Percentiles rank a stretch among this genome's conserved stretches.
phyloP scores from a whole-genome alignment of 2,329 filamentous ascomycete species.

The Achaetomium macrosporum region DNA sequence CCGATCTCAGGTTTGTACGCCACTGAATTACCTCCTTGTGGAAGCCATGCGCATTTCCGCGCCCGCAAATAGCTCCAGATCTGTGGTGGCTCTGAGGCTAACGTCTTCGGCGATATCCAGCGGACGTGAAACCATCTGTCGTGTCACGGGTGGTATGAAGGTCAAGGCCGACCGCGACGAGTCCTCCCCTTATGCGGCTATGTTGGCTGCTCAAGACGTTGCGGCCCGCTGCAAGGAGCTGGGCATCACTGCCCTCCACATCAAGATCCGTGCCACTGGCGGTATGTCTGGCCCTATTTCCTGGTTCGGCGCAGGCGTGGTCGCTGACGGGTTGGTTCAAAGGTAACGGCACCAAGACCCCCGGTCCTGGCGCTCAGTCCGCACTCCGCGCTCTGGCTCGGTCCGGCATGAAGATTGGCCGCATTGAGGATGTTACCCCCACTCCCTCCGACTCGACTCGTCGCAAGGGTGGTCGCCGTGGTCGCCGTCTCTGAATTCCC shows the following conservation, averaged over 20 bases:
- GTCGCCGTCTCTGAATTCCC: slow-evolving; percentile 88
- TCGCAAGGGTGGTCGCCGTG: slow-evolving; percentile 99
- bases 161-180: slow-evolving; percentile 99
- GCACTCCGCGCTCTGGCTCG: slow-evolving; percentile 97
- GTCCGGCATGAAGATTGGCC: slow-evolving; percentile 99
- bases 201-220: slow-evolving; percentile 99
- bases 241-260: slow-evolving; percentile 87
- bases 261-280: slow-evolving; percentile 99
- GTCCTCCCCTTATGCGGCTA: slow-evolving; percentile 98
- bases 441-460: slow-evolving; percentile 98
- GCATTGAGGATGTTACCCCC: slow-evolving; percentile 99
- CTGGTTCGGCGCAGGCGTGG: background rate
- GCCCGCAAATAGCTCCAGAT: slow-evolving; percentile 5
- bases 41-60: slow-evolving; percentile 2
- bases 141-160: slow-evolving; percentile 99
- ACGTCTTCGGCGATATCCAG: slow-evolving; percentile 66
- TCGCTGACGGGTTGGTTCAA: background rate
- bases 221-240: slow-evolving; percentile 74
- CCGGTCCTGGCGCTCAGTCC: slow-evolving; percentile 97
- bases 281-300: slow-evolving; percentile 51
- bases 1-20: slow-evolving; percentile 81
- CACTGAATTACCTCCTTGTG: slow-evolving; percentile 17
- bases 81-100: slow-evolving; percentile 41
- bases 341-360: slow-evolving; percentile 99
- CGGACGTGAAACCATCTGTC: slow-evolving; percentile 99